Evolutionary conservation across 257 asterid species (phyloP).

Genomic region (Penstemon davidsonii): DNA sequence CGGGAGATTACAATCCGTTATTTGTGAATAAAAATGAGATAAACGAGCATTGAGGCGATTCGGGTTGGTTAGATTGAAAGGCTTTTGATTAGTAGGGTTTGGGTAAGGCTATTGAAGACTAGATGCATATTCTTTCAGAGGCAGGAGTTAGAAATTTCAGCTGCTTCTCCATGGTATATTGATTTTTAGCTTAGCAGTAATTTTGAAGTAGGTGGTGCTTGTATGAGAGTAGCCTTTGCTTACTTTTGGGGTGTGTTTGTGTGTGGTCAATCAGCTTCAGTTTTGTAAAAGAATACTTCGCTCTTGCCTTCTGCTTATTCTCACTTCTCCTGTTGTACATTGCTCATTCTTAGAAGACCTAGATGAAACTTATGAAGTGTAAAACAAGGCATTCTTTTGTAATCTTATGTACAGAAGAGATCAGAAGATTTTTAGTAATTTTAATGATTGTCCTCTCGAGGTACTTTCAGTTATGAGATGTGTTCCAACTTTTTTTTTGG

Average conservation of each 20-base stretch:
- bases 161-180: constrained; percentile 53
- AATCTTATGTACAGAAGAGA: constrained; percentile 53
- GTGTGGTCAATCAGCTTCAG: constrained; percentile 43
- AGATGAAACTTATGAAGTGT: constrained; percentile 43
- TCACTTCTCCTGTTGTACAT: constrained; percentile 50
- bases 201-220: constrained; percentile 37
- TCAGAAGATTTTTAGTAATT: constrained; percentile 34
- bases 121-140: constrained; percentile 76
- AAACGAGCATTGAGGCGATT: constrained; percentile 12
- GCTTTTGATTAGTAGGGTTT: constrained; percentile 32
- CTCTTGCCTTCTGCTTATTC: constrained; percentile 29
- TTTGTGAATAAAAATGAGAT: constrained; percentile 16
- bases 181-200: constrained; percentile 55
- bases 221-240: constrained; percentile 31
- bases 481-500: neutral
- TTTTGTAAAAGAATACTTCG: constrained; percentile 29
- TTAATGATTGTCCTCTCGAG: neutral
- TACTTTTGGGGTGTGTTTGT: constrained; percentile 37
- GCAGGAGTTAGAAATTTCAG: constrained; percentile 44
- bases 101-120: constrained; percentile 44
- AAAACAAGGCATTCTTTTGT: constrained; percentile 48
- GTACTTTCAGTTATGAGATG: neutral
- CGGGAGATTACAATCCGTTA: constrained; percentile 16
- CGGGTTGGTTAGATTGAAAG: constrained; percentile 30
- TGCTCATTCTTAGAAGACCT: constrained; percentile 39